These are phyloP conservation scores for Jamesozyma hellenica DNA, from an alignment of 805 yeast species.

Conservation along the genomic window DNA sequence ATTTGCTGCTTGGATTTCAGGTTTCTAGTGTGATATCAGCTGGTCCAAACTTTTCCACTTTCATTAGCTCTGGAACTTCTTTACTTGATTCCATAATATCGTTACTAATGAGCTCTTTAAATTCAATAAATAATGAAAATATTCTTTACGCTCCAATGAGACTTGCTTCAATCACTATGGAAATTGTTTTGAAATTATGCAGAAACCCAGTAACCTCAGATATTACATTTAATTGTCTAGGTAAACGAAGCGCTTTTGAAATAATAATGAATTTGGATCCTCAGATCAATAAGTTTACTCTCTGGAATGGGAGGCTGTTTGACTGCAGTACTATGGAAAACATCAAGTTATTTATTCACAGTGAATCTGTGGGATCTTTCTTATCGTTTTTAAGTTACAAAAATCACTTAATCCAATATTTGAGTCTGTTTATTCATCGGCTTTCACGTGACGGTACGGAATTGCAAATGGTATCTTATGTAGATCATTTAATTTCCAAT, in stretches of 20 bases:
- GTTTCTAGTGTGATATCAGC: constrained; percentile 40
- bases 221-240: constrained; percentile 42
- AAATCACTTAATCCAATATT: constrained; percentile 48
- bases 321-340: constrained; percentile 27
- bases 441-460: constrained; percentile 39
- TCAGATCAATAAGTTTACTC: constrained; percentile 41
- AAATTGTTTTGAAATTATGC: constrained; percentile 53
- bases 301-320: constrained; percentile 46
- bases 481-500: constrained; percentile 41
- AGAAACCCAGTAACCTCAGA: constrained; percentile 45
- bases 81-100: constrained; percentile 45
- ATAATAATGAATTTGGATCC: constrained; percentile 44
- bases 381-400: constrained; percentile 54
- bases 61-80: constrained; percentile 44
- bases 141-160: constrained; percentile 48
- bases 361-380: constrained; percentile 41
- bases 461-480: constrained; percentile 36
- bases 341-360: constrained; percentile 23
- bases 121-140: constrained; percentile 30
- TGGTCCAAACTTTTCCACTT: constrained; percentile 40
- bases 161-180: constrained; percentile 48
- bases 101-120: constrained; percentile 40
- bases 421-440: constrained; percentile 65
- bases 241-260: constrained; percentile 43
- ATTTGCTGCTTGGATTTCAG: constrained; percentile 69